Conservation (phyloP, 225 moss, liverwort and hornwort genomes). For the Thuidium tamariscinum region DNA sequence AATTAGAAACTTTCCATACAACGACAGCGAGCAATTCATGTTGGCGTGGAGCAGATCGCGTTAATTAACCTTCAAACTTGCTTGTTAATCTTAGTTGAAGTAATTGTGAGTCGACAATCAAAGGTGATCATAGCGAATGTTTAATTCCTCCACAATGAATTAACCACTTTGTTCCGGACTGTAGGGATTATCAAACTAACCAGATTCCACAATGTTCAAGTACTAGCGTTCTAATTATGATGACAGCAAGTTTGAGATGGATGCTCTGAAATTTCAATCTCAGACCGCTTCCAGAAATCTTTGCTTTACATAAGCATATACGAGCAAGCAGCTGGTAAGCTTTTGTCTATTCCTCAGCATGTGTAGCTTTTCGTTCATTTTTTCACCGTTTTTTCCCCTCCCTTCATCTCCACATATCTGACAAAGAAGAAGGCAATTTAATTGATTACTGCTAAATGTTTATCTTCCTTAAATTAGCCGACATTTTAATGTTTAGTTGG, state of each 20-base stretch:
- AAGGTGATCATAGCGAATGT: neutral
- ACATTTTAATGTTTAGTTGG: too few species aligned
- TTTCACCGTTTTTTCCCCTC: neutral
- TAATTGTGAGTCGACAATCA: neutral
- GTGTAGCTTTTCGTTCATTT: neutral
- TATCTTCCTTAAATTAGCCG: neutral
- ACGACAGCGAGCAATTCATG: neutral
- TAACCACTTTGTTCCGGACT: neutral
- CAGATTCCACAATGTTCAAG: neutral
- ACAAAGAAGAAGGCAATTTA: neutral
- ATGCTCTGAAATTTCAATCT: neutral
- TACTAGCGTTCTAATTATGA: too few species aligned
- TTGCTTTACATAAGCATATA: neutral
- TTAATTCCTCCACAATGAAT: neutral
- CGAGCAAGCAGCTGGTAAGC: neutral
- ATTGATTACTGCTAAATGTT: neutral
- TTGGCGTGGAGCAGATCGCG: neutral
- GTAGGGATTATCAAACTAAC: too few species aligned
- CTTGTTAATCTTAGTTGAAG: neutral
- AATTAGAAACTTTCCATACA: neutral
- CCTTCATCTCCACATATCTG: too few species aligned
- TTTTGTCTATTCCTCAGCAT: neutral
- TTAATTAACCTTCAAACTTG: neutral
- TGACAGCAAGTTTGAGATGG: neutral
- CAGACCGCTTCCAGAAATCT: neutral